Evolutionary conservation across 768 basidiomycete species (phyloP).

Genomic region (Amanita exitialis): DNA sequence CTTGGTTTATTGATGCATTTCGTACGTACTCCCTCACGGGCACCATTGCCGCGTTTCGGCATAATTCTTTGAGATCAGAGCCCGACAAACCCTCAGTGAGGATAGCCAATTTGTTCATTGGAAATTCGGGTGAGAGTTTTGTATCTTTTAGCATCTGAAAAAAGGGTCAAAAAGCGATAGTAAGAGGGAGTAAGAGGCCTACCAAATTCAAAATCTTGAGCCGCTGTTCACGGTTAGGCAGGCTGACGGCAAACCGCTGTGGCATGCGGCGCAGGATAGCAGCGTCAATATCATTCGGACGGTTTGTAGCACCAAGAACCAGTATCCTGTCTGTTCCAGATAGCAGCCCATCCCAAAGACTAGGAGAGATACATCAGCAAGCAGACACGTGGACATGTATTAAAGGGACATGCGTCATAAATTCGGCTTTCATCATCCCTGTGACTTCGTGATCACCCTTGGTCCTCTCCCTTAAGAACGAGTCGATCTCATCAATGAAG

Average conservation of each 20-base stretch:
- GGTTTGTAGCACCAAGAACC: slow-evolving; percentile 91
- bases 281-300: slow-evolving; percentile 85
- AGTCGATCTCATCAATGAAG: slow-evolving; percentile 98
- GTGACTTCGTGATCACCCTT: slow-evolving; percentile 94
- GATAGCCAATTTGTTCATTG: slow-evolving; percentile 51
- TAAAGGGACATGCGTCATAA: slow-evolving; percentile 63
- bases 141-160: slow-evolving; percentile 80
- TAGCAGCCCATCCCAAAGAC: slow-evolving; percentile 91
- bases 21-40: slow-evolving; percentile 82
- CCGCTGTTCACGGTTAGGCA: slow-evolving; percentile 74
- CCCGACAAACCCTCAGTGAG: slow-evolving; percentile 74
- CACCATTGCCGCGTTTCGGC: slow-evolving; percentile 89
- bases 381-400: background rate
- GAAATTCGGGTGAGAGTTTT: slow-evolving; percentile 50
- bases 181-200: slow-evolving; percentile 9
- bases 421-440: slow-evolving; percentile 97
- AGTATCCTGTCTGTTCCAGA: slow-evolving; percentile 76
- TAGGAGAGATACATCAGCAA: slow-evolving; percentile 17
- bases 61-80: slow-evolving; percentile 86
- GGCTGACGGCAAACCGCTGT: slow-evolving; percentile 80
- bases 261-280: slow-evolving; percentile 96
- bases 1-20: slow-evolving; percentile 29
- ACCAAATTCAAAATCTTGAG: slow-evolving; percentile 79
- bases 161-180: background rate
- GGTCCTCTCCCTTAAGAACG: slow-evolving; percentile 81